A percentile compares a stretch with the other conserved stretches of the same genome.
phyloP scores from a whole-genome alignment of 352 stramenopile species.

The Phytopythium vexans region DNA sequence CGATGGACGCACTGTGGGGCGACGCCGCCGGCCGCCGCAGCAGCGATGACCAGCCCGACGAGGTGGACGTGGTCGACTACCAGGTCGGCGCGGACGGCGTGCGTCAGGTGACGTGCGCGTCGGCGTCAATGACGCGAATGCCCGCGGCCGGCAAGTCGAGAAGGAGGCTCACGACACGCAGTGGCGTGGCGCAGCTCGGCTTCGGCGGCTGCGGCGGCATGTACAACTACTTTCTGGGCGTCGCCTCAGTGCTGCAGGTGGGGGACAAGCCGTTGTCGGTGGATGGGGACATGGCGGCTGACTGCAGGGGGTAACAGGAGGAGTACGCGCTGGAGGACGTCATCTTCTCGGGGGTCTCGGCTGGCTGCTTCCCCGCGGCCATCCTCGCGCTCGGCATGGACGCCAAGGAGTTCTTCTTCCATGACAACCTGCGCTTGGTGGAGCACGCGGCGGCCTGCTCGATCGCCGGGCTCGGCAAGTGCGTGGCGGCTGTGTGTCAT shows the following conservation, averaged over 20 bases:
- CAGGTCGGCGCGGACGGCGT: too few species aligned
- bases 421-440: slow-evolving; percentile 73
- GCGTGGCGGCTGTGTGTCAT: slow-evolving; percentile 7
- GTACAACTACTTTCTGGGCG: slow-evolving; percentile 86
- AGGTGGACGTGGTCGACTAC: too few species aligned
- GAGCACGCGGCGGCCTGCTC: slow-evolving; percentile 51
- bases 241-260: slow-evolving; percentile 69
- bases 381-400: slow-evolving; percentile 61
- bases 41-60: too few species aligned
- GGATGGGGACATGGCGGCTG: background rate
- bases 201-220: slow-evolving; percentile 82
- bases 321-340: slow-evolving; percentile 70
- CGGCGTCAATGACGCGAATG: slow-evolving; percentile 3
- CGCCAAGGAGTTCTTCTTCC: slow-evolving; percentile 84
- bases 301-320: slow-evolving; percentile 22
- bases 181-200: slow-evolving; percentile 66
- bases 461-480: slow-evolving; percentile 64
- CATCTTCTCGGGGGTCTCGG: slow-evolving; percentile 77
- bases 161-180: slow-evolving; percentile 47
- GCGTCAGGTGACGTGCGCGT: too few species aligned
- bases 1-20: too few species aligned
- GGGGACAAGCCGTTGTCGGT: background rate
- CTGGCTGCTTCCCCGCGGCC: slow-evolving; percentile 69
- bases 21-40: too few species aligned
- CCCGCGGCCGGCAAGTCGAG: slow-evolving; percentile 17